Evolutionary conservation across 345 rosid species (phyloP), one percentile per base, ranked within the genome.

Genomic region (Gossypium herbaceum): DNA sequence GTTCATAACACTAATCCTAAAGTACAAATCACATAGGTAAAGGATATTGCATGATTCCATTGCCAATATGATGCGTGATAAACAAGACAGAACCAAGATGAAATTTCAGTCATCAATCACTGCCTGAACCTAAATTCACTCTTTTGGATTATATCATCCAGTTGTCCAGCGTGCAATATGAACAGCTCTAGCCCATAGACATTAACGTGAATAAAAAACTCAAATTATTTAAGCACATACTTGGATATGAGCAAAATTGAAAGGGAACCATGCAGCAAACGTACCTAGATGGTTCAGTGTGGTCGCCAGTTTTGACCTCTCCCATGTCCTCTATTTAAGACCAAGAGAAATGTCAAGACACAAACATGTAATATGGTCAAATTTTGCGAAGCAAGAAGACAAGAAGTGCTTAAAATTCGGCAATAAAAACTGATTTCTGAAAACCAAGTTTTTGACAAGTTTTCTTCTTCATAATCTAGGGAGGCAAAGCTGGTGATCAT

Each of bases 281-380:
- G 55, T 91, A 93, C 98, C 94, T 75, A 96, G 73, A 68, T 85
- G 93, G 85, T 96, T 97, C 82, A 96, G 84, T n/a, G 92, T 87
- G 60, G 88, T 73, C 48, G 99, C 98, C 78, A 96, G 73, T 73
- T 86, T 96, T 45, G 98, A 91, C 84, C 92, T 90, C 84, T 95
- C 98, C 98, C 99, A 93, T 41, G 98, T 93, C 82, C 99, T 93
- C 99, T 93, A 90, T 75, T 71, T 15, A 45, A 61, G 2, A 79
- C 57, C 73, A 82, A 74, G 2, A 81, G 68, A 76, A 59, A 19
- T 44, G 71, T 77, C 43, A 78, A 54, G 70, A 67, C 1, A 39
- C 17, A 45, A 56, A 50, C 19, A 43, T 10, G 19, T 8, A 71
- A 20, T 50, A 56, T 41, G 25, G 55, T 9, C 15, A 58, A 57